Evolutionary conservation across 169 alveolate species (phyloP).

Genomic region (Theileria sp.): DNA sequence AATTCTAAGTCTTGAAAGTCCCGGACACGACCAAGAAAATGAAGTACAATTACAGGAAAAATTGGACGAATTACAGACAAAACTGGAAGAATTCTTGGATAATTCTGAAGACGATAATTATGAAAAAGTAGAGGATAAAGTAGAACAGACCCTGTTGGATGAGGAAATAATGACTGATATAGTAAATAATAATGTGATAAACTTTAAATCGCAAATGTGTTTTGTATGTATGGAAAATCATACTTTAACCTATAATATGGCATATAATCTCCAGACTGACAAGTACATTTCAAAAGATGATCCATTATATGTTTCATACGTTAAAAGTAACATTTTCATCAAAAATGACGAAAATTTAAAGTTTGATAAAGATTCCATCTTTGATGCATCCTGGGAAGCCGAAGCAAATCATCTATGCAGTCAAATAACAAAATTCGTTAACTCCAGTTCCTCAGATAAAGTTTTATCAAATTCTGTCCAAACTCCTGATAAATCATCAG

Average conservation of each 20-base stretch:
- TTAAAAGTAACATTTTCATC: conserved; percentile 35
- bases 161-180: background rate
- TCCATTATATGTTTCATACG: background rate
- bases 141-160: background rate
- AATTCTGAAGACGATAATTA: background rate
- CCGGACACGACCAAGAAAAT: background rate
- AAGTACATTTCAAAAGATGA: background rate
- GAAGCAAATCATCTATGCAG: conserved; percentile 44
- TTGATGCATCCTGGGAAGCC: conserved; percentile 63
- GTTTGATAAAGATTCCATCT: conserved; percentile 47
- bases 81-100: background rate
- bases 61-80: background rate
- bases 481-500: background rate
- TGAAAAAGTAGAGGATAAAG: conserved; percentile 1
- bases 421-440: conserved; percentile 6
- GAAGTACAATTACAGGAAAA: background rate
- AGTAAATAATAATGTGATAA: background rate
- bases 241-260: background rate
- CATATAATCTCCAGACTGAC: background rate
- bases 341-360: conserved; percentile 12
- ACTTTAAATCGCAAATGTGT: conserved; percentile 4
- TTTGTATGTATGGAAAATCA: conserved; percentile 1
- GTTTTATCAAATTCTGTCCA: background rate
- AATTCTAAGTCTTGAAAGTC: background rate
- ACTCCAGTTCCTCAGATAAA: background rate